phyloP scores from a whole-genome alignment of 495 filamentous ascomycete genomes.

The Talaromyces liani region DNA sequence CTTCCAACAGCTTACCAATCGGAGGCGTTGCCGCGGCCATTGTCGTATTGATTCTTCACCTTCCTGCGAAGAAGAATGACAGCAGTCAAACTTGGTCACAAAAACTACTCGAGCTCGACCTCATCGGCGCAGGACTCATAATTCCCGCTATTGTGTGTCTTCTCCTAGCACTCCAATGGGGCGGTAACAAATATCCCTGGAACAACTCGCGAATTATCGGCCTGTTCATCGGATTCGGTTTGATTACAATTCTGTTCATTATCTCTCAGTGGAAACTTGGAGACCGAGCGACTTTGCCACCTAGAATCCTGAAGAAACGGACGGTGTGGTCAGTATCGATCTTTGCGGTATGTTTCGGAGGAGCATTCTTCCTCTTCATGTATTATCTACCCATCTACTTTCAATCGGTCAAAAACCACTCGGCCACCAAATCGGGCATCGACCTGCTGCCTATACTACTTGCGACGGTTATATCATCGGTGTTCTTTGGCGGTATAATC shows the following conservation, averaged over 20 bases:
- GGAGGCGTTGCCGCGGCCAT: conserved; percentile 49
- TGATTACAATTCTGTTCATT: conserved; percentile 26
- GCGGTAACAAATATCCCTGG: conserved; percentile 33
- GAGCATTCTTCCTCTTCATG: conserved; percentile 46
- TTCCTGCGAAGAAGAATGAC: conserved; percentile 16
- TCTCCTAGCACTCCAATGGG: conserved; percentile 37
- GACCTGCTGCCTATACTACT: conserved; percentile 29
- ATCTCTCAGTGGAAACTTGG: conserved; percentile 17
- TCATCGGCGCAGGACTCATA: conserved; percentile 26
- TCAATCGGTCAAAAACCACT: conserved; percentile 52
- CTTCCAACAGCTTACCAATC: conserved; percentile 48
- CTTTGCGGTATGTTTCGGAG: conserved; percentile 47
- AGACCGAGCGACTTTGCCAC: conserved; percentile 24
- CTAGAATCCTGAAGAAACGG: conserved; percentile 34
- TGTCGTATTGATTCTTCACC: conserved; percentile 44
- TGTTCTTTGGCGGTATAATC: conserved; percentile 41
- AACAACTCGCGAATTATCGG: conserved; percentile 25
- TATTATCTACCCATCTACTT: conserved; percentile 41
- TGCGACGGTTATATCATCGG: conserved; percentile 24
- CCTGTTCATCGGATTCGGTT: conserved; percentile 26
- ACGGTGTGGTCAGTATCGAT: conserved; percentile 40
- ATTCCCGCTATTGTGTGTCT: conserved; percentile 31
- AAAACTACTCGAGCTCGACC: conserved; percentile 24
- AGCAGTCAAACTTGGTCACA: conserved; percentile 22
- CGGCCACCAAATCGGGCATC: conserved; percentile 56